Evolutionary conservation across 2,329 filamentous ascomycete genomes (phyloP).

Genomic region (Nothophaeocryptopus gaeumannii): DNA sequence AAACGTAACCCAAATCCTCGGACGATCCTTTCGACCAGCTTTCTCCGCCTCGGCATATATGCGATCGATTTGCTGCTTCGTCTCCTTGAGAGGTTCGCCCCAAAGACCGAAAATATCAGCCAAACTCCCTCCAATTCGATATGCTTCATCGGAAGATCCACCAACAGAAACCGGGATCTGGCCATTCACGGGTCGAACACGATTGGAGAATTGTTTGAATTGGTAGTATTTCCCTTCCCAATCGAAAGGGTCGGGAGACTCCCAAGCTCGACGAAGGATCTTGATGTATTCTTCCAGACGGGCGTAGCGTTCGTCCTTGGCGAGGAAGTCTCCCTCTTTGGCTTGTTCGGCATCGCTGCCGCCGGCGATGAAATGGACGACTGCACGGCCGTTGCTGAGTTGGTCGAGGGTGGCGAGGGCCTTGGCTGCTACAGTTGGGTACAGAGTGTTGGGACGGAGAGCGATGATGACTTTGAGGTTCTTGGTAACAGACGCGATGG

Average conservation of each 20-base stretch:
- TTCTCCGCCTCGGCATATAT: conserved; percentile 59
- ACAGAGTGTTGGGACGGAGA: conserved; percentile 60
- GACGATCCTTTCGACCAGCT: conserved; percentile 55
- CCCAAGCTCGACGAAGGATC: conserved; percentile 59
- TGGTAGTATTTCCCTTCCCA: conserved; percentile 60
- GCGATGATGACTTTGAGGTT: conserved; percentile 62
- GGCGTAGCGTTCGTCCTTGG: conserved; percentile 57
- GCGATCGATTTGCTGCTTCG: conserved; percentile 60
- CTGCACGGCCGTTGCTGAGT: conserved; percentile 55
- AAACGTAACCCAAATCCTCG: conserved; percentile 64
- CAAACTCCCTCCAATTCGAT: conserved; percentile 57
- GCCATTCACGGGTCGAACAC: conserved; percentile 53
- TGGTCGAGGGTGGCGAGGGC: conserved; percentile 61
- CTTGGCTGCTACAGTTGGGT: conserved; percentile 62
- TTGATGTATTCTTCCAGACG: conserved; percentile 61
- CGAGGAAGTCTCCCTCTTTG: conserved; percentile 58
- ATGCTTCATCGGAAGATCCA: conserved; percentile 58
- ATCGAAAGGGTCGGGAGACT: conserved; percentile 57
- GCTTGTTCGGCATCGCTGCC: conserved; percentile 61
- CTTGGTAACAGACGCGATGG: conserved; percentile 56
- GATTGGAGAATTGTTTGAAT: conserved; percentile 58
- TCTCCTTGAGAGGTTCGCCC: conserved; percentile 63
- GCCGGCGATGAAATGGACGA: conserved; percentile 63
- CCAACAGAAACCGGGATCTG: conserved; percentile 59
- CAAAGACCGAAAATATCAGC: conserved; percentile 64